Evolutionary conservation across 2,329 filamentous ascomycete species (phyloP).

Genomic region (Trichoderma cornu-damae): DNA sequence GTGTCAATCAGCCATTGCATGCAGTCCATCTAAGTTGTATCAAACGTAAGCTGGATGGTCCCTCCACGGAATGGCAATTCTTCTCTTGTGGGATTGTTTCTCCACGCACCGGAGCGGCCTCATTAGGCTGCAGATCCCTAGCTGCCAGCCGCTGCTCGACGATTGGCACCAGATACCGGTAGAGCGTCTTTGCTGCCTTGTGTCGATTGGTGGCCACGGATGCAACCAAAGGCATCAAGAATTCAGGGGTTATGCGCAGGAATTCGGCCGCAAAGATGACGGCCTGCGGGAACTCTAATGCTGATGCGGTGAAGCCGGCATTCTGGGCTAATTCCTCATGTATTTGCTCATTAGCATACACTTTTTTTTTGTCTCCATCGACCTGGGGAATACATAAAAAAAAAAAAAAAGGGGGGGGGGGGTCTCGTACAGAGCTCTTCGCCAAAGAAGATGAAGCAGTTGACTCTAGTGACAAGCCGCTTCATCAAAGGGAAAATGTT

Average conservation of each 20-base stretch:
- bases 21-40: constrained; percentile 5
- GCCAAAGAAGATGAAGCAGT: neutral
- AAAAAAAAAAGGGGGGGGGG: too few relatives aligned
- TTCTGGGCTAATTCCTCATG: neutral
- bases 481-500: neutral
- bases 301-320: constrained; percentile 7
- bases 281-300: constrained; percentile 7
- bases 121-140: neutral
- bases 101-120: neutral
- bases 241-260: neutral
- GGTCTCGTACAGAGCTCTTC: neutral
- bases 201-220: neutral
- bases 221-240: neutral
- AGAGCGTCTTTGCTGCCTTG: neutral
- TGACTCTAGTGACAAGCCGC: neutral
- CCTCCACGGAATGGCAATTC: too few relatives aligned
- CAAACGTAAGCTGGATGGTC: too few relatives aligned
- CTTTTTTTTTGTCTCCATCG: neutral
- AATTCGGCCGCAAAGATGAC: constrained; percentile 11
- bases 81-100: too few relatives aligned
- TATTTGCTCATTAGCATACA: neutral
- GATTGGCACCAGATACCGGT: neutral
- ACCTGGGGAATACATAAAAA: neutral
- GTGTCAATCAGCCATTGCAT: constrained; percentile 20
- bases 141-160: neutral